Evolutionary conservation across 176 grass and related monocot genomes (phyloP).

Genomic region (Metroxylon sagu): DNA sequence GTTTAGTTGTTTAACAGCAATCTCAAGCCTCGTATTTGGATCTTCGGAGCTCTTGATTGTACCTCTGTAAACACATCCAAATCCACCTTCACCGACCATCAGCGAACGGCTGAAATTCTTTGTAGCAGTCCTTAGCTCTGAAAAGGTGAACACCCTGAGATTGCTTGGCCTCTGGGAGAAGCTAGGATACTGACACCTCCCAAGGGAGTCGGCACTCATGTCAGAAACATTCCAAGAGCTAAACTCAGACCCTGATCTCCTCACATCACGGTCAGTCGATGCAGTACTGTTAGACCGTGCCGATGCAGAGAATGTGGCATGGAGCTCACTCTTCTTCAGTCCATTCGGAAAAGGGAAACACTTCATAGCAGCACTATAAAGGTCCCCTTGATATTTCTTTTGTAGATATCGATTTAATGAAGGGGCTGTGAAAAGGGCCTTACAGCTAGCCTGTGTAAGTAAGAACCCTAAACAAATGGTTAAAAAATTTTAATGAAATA

Average conservation of each 20-base stretch:
- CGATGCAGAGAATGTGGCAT: constrained; percentile 35
- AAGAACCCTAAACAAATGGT: too few relatives aligned
- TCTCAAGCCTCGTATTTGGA: constrained; percentile 35
- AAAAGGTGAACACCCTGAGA: constrained; percentile 78
- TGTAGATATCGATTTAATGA: too few relatives aligned
- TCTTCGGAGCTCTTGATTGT: constrained; percentile 53
- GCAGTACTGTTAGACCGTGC: constrained; percentile 58
- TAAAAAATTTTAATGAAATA: too few relatives aligned
- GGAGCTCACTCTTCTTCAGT: constrained; percentile 19
- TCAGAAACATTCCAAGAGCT: constrained; percentile 51
- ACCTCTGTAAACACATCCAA: constrained; percentile 80
- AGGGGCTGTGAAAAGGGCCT: too few relatives aligned
- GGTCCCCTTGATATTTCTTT: not conserved
- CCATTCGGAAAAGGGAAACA: constrained; percentile 61
- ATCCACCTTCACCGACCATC: constrained; percentile 95
- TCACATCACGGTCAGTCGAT: constrained; percentile 55
- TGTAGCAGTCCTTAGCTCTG: constrained; percentile 71
- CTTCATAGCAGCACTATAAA: constrained; percentile 38
- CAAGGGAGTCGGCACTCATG: constrained; percentile 45
- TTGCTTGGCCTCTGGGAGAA: constrained; percentile 74
- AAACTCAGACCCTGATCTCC: constrained; percentile 61
- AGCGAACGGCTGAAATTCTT: constrained; percentile 80
- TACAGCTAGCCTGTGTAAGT: too few relatives aligned
- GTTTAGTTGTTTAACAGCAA: constrained; percentile 91
- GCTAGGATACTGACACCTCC: constrained; percentile 55